Conservation (phyloP, 768 basidiomycete species). For the Collybia sp. region DNA sequence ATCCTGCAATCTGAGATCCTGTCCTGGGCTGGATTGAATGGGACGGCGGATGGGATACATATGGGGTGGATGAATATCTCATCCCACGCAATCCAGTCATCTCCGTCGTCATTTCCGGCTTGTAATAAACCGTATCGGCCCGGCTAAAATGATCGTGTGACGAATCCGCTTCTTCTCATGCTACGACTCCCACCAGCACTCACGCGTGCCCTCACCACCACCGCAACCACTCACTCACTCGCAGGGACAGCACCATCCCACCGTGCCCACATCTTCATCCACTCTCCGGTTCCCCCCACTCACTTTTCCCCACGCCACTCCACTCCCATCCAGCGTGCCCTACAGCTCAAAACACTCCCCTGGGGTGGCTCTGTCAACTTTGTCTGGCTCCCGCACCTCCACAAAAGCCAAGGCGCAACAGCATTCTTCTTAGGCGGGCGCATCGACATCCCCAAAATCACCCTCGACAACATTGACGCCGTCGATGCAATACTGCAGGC, state of each 20-base stretch:
- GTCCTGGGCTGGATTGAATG: too few species aligned
- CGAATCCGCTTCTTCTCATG: too few species aligned
- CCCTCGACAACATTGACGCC: constrained; percentile 50
- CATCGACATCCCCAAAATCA: constrained; percentile 47
- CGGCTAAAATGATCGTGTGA: too few species aligned
- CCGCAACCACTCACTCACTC: too few species aligned
- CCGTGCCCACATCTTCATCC: constrained; percentile 50
- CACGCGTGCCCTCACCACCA: too few species aligned
- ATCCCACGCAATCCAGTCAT: too few species aligned
- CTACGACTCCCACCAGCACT: too few species aligned
- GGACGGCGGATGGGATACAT: too few species aligned
- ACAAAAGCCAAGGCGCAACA: constrained; percentile 33
- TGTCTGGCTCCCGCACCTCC: constrained; percentile 36
- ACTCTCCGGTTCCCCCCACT: constrained; percentile 42
- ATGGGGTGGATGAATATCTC: too few species aligned
- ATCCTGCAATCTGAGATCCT: too few species aligned
- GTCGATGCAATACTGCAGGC: constrained; percentile 32
- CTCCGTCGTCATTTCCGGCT: too few species aligned
- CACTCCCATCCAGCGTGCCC: constrained; percentile 44
- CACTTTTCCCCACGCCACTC: constrained; percentile 41
- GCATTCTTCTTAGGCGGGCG: constrained; percentile 50
- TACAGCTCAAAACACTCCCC: constrained; percentile 37
- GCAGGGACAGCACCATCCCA: constrained; percentile 50
- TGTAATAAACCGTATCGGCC: too few species aligned
- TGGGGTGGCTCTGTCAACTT: constrained; percentile 62